A percentile compares a stretch with the other conserved stretches of the same genome.
Evolutionary conservation across 257 asterid species (phyloP).

Genomic region (Oldenlandia corymbosa): DNA sequence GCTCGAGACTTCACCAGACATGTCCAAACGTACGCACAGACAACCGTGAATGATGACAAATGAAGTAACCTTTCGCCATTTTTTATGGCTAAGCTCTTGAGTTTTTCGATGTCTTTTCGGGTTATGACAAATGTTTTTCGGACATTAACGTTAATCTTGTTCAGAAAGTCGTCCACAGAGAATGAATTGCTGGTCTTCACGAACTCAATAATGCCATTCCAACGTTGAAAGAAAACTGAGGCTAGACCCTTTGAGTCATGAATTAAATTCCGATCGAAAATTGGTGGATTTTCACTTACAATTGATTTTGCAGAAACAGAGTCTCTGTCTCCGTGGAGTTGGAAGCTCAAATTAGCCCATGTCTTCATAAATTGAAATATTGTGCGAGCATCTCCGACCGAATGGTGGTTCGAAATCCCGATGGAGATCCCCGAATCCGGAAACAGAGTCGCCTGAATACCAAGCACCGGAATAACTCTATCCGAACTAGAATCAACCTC

Average conservation of each 20-base stretch:
- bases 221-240: conserved; percentile 6
- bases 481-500: not conserved
- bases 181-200: not conserved
- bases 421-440: conserved; percentile 24
- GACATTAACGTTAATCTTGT: conserved; percentile 20
- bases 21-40: conserved; percentile 35
- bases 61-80: not conserved
- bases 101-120: conserved; percentile 14
- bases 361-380: conserved; percentile 24
- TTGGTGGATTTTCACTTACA: conserved; percentile 10
- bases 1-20: conserved; percentile 22
- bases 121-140: conserved; percentile 28
- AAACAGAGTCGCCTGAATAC: conserved; percentile 16
- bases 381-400: conserved; percentile 30
- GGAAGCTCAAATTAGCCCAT: conserved; percentile 27
- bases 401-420: conserved; percentile 32
- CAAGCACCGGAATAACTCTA: conserved; percentile 16
- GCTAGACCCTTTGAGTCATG: conserved; percentile 17
- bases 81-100: conserved; percentile 19
- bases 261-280: conserved; percentile 22
- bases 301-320: not conserved
- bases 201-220: not conserved
- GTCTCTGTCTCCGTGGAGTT: not conserved
- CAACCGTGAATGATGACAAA: conserved; percentile 30
- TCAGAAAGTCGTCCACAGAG: no score